Evolutionary conservation across 352 stramenopile species (phyloP), one percentile per base, ranked within the genome.

Genomic region (Globisporangium yorkense): DNA sequence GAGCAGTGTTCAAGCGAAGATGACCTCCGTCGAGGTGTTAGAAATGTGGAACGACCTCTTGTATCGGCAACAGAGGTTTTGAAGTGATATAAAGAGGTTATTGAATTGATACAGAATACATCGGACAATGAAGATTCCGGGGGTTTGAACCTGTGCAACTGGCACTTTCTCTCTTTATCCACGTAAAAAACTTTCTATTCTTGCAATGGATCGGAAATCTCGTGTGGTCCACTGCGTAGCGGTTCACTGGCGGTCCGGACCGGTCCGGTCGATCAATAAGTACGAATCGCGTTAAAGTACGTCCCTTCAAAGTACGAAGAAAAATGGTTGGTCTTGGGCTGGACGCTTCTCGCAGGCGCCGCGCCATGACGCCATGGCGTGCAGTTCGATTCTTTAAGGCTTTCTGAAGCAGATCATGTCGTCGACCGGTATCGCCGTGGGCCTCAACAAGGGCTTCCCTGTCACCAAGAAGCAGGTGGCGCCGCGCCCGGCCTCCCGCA

Each of bases 381-480:
- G 50, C 64, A 84, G 76, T 90, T 88, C 77, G 80, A 83, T 90
- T 90, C 80, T 90, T 90, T 90, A 76, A 83, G 73, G 79, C 70
- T 87, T 86, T 89, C 75, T 71, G 76, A 90, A 88, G 77, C 77
- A 87, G 81, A 81, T 77, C 84, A 86, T 94, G 84, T 92, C 85
- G 77, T 93, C 85, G 66, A 91, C 83, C 81, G 88, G 88, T 88
- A 96, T 96, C 71, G 87, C 86, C 69, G 78, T 93, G 74, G 89
- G 89, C 71, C 68, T 94, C 56, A 92, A 95, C 78, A 97, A 97
- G 83, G 88, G 89, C 59, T 97, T 84, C 84, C 83, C 89, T 81
- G 76, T 96, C 63, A 89, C 87, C 72, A 97, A 98, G 84, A 93
- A 89, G 71, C 77, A 90, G 68, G 84, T 96, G 71, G 80, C 85